Evolutionary conservation across 169 alveolate genomes (phyloP), one percentile per base, ranked within the genome.

Genomic region (Plasmodium blacklocki): DNA sequence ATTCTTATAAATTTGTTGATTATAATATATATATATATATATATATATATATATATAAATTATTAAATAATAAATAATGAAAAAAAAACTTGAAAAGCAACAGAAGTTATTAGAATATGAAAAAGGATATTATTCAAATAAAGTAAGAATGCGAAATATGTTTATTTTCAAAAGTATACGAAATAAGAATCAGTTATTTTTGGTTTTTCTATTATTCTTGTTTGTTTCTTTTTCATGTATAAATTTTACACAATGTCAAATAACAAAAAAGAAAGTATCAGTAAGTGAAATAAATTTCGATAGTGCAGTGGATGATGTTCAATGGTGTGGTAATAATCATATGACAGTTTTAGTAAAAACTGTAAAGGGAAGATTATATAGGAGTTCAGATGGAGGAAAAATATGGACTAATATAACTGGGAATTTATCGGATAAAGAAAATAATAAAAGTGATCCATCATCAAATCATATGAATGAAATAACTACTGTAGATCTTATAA

Each of bases 261-360:
- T 74, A 23, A 86, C 93, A 39, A 94, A 94, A 63, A 95, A 95
- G 89, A 95, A 95, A 85, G 98, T 95, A 26, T 95, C 97, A 54
- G 98, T 95, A 15, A 95, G 96, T 26, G 98, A 95, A 74, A 94
- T 95, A 47, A 93, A 93, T 78, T 95, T 95, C 83, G 98, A 95
- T 76, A 92, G 97, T 62, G 93, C 94, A 2, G 94, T 95, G 62
- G 98, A 95, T 52, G 96, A 93, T 73, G 90, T 95, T 43, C 96
- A 94, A 56, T 95, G 98, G 98, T 93, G 95, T 39, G 98, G 98
- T 0, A 60, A 90, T 23, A 96, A 95, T 67, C 96, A 94, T 89
- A 66, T 73, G 76, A 89, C 94, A 3, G 98, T 95, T 49, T 73
- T 95, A 49, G 96, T 95, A 19, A 94, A 94, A 78, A 95, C 98